Evolutionary conservation across 2,329 filamentous ascomycete species (phyloP).

Genomic region (Neurospora sp.): DNA sequence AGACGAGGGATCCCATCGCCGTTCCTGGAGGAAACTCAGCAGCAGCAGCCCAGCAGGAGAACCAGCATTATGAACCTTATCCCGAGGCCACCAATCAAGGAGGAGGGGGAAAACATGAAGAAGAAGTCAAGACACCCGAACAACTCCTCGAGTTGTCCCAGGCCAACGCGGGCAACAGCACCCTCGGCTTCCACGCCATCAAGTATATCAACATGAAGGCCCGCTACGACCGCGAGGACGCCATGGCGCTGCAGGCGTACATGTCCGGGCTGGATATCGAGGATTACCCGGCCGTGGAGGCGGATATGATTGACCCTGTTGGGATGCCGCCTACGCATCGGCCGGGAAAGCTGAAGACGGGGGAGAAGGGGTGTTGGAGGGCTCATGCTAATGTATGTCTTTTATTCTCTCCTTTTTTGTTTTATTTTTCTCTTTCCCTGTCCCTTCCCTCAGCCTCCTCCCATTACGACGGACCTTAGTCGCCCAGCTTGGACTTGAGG

Average conservation of each 20-base stretch:
- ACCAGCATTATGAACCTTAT: neutral
- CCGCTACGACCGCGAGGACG: slow-evolving; percentile 20
- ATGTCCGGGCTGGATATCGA: slow-evolving; percentile 18
- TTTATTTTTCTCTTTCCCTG: slow-evolving; percentile 3
- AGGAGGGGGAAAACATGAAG: neutral
- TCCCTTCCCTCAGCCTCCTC: too few species aligned
- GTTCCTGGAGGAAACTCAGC: neutral
- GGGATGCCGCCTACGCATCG: slow-evolving; percentile 20
- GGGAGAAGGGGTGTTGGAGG: slow-evolving; percentile 20
- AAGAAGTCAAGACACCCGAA: neutral
- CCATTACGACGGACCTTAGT: neutral
- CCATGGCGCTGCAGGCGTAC: slow-evolving; percentile 19
- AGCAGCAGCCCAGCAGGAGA: neutral
- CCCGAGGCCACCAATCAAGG: neutral
- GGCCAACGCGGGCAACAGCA: slow-evolving; percentile 15
- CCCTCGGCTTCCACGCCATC: slow-evolving; percentile 18
- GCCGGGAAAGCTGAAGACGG: slow-evolving; percentile 9
- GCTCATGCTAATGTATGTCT: slow-evolving; percentile 21
- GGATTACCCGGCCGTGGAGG: slow-evolving; percentile 14
- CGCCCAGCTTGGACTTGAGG: too few species aligned
- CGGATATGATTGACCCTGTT: slow-evolving; percentile 13
- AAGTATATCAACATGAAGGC: slow-evolving; percentile 19
- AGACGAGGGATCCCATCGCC: neutral
- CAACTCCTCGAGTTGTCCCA: slow-evolving; percentile 1
- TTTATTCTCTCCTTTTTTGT: neutral